Evolutionary conservation across 371 early-diverging fungal species (phyloP).

Genomic region (Aphelidium insulamus): DNA sequence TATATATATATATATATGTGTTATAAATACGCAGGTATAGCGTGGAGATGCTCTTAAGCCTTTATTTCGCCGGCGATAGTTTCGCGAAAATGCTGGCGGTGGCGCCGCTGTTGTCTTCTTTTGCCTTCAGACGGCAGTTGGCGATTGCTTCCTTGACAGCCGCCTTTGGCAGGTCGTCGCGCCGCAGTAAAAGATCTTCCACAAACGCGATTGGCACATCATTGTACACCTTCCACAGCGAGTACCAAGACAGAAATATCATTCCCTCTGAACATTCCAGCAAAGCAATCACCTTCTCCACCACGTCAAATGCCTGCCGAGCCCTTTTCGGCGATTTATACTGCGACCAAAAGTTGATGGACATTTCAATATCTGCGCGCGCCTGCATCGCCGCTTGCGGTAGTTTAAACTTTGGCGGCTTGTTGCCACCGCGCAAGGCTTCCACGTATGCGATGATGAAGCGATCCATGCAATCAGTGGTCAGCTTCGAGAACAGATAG

Average conservation of each 20-base stretch:
- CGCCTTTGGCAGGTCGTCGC: conserved; percentile 45
- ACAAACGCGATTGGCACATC: conserved; percentile 57
- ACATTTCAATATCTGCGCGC: conserved; percentile 3
- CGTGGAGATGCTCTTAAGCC: too few relatives aligned
- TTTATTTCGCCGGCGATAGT: too few relatives aligned
- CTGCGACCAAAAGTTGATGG: conserved; percentile 37
- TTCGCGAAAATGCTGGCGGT: too few relatives aligned
- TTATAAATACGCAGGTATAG: too few relatives aligned
- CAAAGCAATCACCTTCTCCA: conserved; percentile 43
- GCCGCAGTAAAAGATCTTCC: conserved; percentile 46
- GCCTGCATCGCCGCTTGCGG: conserved; percentile 6
- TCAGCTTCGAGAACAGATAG: conserved; percentile 59
- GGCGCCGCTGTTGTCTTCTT: conserved; percentile 28
- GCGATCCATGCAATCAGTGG: conserved; percentile 59
- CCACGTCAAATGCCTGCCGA: conserved; percentile 41
- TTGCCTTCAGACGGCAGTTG: conserved; percentile 35
- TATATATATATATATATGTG: too few relatives aligned
- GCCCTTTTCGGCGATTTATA: conserved; percentile 36
- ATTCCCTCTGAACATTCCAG: conserved; percentile 33
- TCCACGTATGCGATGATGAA: conserved; percentile 62
- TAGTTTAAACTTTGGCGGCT: conserved; percentile 40
- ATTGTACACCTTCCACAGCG: conserved; percentile 47
- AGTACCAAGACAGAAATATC: conserved; percentile 51
- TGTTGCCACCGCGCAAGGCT: conserved; percentile 50
- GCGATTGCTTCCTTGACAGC: conserved; percentile 55